Percentiles rank a stretch among this genome's conserved stretches.
Evolutionary conservation across 306 rosid species (phyloP).

Genomic region (Pyrus pyrifolia): DNA sequence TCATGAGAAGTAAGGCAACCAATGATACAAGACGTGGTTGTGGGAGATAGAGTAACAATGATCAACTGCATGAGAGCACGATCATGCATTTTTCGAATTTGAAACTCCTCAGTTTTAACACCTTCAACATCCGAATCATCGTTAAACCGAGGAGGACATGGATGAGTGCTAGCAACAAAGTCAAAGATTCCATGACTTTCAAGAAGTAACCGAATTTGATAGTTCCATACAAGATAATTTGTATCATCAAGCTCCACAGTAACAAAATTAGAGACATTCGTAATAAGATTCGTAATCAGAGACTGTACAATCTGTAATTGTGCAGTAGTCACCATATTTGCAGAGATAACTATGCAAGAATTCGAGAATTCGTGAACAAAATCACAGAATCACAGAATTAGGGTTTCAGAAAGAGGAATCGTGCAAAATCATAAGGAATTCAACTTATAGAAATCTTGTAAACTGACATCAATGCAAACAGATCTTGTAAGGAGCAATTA

Average conservation of each 20-base stretch:
- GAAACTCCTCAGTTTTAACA: neutral
- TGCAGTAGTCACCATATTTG: neutral
- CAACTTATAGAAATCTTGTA: too few relatives aligned
- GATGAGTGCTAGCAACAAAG: too few relatives aligned
- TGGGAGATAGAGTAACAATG: neutral
- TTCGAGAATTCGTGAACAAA: too few relatives aligned
- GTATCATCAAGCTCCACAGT: neutral
- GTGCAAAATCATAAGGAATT: too few relatives aligned
- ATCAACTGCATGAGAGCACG: neutral
- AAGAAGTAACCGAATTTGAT: neutral
- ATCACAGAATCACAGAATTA: too few relatives aligned
- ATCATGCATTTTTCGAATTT: neutral
- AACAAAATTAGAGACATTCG: neutral
- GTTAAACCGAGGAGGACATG: neutral
- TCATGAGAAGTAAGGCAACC: neutral
- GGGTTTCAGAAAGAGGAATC: too few relatives aligned
- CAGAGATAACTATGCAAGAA: too few relatives aligned
- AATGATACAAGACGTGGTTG: neutral
- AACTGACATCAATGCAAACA: too few relatives aligned
- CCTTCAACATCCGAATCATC: neutral
- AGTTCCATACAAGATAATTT: neutral
- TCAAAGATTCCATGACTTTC: neutral
- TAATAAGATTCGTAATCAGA: neutral
- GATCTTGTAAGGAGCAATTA: too few relatives aligned
- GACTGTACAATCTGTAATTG: neutral